phyloP scores from a whole-genome alignment of 805 yeast species.

The Lachancea quebecensis region DNA sequence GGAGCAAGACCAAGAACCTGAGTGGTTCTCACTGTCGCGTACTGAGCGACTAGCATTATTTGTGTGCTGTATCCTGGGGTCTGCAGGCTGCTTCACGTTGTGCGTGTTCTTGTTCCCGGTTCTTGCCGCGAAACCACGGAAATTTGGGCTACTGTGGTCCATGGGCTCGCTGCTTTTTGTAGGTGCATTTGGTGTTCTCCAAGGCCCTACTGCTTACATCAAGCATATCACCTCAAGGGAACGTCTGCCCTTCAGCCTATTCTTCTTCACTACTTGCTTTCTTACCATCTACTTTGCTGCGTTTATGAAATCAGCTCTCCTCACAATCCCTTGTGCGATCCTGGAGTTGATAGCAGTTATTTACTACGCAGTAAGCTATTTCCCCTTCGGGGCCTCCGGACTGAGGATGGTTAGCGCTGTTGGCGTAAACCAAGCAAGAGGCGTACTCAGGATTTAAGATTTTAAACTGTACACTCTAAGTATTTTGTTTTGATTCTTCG shows the following conservation, averaged over 20 bases:
- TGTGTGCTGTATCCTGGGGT: constrained; percentile 65
- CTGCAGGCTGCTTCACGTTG: constrained; percentile 72
- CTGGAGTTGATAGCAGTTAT: constrained; percentile 80
- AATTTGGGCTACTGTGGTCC: constrained; percentile 87
- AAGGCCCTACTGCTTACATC: constrained; percentile 81
- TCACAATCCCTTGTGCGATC: constrained; percentile 69
- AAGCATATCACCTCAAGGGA: constrained; percentile 67
- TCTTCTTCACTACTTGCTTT: constrained; percentile 75
- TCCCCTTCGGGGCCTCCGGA: constrained; percentile 91
- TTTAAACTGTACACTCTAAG: background rate
- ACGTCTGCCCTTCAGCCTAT: constrained; percentile 70
- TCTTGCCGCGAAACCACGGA: constrained; percentile 79
- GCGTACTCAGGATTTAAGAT: constrained; percentile 27
- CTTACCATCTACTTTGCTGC: constrained; percentile 75
- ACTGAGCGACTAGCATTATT: constrained; percentile 79
- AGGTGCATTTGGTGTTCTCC: constrained; percentile 80
- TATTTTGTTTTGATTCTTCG: constrained; percentile 15
- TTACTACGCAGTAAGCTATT: constrained; percentile 85
- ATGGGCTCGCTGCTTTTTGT: constrained; percentile 85
- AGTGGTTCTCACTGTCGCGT: constrained; percentile 67
- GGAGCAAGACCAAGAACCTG: constrained; percentile 51
- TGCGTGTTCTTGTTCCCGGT: constrained; percentile 86
- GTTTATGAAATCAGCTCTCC: constrained; percentile 55
- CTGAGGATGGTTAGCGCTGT: constrained; percentile 48
- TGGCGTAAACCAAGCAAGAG: constrained; percentile 50